Evolutionary conservation across 2,329 filamentous ascomycete species (phyloP), one percentile per base, ranked within the genome.

Genomic region (Hypoxylon sp.): DNA sequence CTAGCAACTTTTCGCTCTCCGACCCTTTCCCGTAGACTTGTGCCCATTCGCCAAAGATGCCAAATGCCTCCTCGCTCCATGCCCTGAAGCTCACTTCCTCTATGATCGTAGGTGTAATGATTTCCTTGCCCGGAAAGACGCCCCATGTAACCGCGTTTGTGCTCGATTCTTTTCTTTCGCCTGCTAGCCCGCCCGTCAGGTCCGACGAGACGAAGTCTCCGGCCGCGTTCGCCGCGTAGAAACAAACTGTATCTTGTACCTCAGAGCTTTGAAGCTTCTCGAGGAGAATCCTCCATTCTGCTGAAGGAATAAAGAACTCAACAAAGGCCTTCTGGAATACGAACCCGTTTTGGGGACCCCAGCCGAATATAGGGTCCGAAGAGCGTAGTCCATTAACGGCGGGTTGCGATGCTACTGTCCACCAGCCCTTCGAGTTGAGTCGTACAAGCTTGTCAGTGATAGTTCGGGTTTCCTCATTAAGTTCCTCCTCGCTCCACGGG

Each of bases 251-350:
- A 45, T 90, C 89, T 52, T 89, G 84, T 14, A 88, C 82, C 59
- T 88, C 88, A 36, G 87, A 80, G 10, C 81, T 82, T 57, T 80
- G 77, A 48, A 98, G 87, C 64, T 88, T 87, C 3, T 85, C 84
- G 69, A 87, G 86, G 32, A 99, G 85, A 1, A 78, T 78, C 14
- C 82, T 79, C 90, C 94, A 98, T 78, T 95, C 92, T 0, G 86
- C 79, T 0, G 85, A 82, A 0, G 94, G 90, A 63, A 97, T 82
- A 84, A 99, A 99, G 82, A 98, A 93, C 79, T 99, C 96, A 56
- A 99, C 94, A 79, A 99, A 99, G 0, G 95, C 92, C 81, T 98
- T 99, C 77, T 99, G 96, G 83, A 98, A 99, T 51, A 98, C 94
- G 78, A 97, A 98, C 17, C 96, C 96, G 74, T 94, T 90, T 53